Conservation (phyloP, 2,329 filamentous ascomycete species). For the Cephalotrichum gorgonifer region DNA sequence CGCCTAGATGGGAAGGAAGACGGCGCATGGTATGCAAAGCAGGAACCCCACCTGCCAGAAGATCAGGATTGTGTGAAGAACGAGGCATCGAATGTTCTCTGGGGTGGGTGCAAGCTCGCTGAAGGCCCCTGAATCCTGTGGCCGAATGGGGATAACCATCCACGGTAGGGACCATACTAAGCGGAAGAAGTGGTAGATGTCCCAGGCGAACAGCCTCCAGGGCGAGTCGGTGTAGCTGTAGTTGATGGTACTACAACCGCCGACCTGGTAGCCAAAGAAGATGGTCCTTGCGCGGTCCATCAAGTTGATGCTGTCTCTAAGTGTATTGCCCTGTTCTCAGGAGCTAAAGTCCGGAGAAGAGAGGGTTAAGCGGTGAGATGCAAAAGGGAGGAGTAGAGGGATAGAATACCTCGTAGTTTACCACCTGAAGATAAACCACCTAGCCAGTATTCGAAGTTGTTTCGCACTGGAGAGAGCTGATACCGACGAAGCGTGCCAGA, state of each 20-base stretch:
- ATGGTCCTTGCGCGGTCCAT: conserved; percentile 26
- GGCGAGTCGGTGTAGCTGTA: conserved; percentile 51
- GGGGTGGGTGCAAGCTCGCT: conserved; percentile 54
- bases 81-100: conserved; percentile 45
- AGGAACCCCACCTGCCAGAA: conserved; percentile 52
- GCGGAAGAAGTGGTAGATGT: conserved; percentile 44
- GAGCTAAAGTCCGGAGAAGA: neutral
- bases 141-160: conserved; percentile 47
- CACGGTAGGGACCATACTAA: conserved; percentile 48
- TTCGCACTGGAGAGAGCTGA: too few relatives aligned
- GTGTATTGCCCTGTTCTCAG: neutral
- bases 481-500: too few relatives aligned
- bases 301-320: neutral
- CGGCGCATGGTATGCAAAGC: conserved; percentile 40
- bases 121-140: conserved; percentile 40
- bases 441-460: too few relatives aligned
- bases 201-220: conserved; percentile 36
- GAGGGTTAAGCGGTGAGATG: too few relatives aligned
- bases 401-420: too few relatives aligned
- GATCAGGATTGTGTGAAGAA: conserved; percentile 47
- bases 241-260: conserved; percentile 45
- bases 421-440: too few relatives aligned
- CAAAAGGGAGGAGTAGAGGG: too few relatives aligned
- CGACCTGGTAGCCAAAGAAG: conserved; percentile 50
- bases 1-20: conserved; percentile 39